Evolutionary conservation across 805 yeast genomes (phyloP).

Genomic region (Saccharomyces kudriavzevii): DNA sequence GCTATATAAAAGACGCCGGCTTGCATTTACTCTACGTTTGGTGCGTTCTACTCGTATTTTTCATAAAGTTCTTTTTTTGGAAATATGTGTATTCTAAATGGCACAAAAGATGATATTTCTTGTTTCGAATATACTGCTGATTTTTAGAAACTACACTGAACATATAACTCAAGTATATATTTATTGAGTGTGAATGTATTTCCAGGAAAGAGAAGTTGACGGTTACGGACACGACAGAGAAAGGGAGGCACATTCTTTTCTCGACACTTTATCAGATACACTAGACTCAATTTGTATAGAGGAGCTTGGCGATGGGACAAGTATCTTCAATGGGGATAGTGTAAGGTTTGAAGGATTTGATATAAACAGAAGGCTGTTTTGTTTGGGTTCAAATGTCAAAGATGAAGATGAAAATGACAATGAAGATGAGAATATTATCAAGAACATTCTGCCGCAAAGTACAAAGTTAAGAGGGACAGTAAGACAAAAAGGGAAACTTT

Average conservation of each 20-base stretch:
- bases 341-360: background rate
- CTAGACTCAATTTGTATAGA: background rate
- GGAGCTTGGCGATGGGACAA: background rate
- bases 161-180: background rate
- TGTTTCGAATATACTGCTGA: background rate
- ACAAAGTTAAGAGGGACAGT: background rate
- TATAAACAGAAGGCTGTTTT: background rate
- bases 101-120: background rate
- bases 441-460: background rate
- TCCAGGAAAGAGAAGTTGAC: background rate
- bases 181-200: background rate
- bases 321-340: background rate
- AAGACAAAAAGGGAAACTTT: background rate
- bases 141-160: background rate
- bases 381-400: background rate
- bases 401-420: background rate
- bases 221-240: background rate
- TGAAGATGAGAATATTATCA: background rate
- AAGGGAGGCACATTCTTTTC: background rate
- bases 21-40: background rate
- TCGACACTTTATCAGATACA: background rate
- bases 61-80: background rate
- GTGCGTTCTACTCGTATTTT: background rate
- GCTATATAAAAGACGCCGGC: background rate
- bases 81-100: background rate